Conservation (phyloP, 768 basidiomycete species). For the Amanita brunnescens region DNA sequence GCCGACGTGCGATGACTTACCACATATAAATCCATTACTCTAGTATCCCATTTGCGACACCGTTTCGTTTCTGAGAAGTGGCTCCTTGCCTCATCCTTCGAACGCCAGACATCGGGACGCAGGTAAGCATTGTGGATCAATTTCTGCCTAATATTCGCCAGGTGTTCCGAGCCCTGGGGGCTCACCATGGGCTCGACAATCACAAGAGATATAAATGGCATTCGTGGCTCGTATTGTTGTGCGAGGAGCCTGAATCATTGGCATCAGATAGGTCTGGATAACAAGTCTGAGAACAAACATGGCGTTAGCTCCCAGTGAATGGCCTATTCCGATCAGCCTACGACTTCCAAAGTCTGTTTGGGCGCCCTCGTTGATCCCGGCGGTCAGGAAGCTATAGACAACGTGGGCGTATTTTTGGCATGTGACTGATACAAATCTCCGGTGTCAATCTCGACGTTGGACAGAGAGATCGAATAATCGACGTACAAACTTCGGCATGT, state of each 20-base stretch:
- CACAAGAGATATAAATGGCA: slow-evolving; percentile 43
- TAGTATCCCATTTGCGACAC: slow-evolving; percentile 43
- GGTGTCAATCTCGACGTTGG: not conserved
- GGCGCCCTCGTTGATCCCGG: slow-evolving; percentile 28
- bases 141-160: slow-evolving; percentile 28
- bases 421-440: slow-evolving; percentile 35
- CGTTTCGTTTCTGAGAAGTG: slow-evolving; percentile 26
- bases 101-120: slow-evolving; percentile 45
- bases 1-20: slow-evolving; percentile 23
- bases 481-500: slow-evolving; percentile 39
- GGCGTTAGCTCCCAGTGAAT: slow-evolving; percentile 59
- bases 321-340: slow-evolving; percentile 55
- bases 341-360: slow-evolving; percentile 38
- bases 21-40: slow-evolving; percentile 43
- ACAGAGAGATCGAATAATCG: not conserved
- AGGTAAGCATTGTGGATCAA: slow-evolving; percentile 41
- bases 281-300: slow-evolving; percentile 30
- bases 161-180: slow-evolving; percentile 34
- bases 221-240: slow-evolving; percentile 34
- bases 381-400: slow-evolving; percentile 45
- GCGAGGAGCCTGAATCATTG: slow-evolving; percentile 37
- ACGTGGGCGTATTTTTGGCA: slow-evolving; percentile 58
- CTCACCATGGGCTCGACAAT: slow-evolving; percentile 61
- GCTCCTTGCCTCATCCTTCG: slow-evolving; percentile 30
- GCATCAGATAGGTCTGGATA: not conserved